Evolutionary conservation across 2,329 filamentous ascomycete genomes (phyloP).

Genomic region (Westerdykella sp.): DNA sequence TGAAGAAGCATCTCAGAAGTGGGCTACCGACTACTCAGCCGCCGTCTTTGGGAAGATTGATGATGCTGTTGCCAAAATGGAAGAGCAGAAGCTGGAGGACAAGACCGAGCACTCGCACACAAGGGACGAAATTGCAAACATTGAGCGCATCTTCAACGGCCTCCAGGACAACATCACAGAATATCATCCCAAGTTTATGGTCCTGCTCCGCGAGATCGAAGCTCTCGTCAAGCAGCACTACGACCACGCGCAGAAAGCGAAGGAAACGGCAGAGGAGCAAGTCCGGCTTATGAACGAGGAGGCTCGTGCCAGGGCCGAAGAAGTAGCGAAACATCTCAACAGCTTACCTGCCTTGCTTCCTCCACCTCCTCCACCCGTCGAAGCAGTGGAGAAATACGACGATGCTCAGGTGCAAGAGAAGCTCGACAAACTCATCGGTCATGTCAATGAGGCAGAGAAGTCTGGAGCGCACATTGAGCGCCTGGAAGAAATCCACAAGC

Average conservation of each 20-base stretch:
- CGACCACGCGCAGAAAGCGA: conserved; percentile 68
- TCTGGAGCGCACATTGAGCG: conserved; percentile 71
- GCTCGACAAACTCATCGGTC: conserved; percentile 50
- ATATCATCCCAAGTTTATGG: conserved; percentile 81
- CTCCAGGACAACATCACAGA: conserved; percentile 75
- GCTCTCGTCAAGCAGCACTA: conserved; percentile 78
- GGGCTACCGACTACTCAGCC: conserved; percentile 74
- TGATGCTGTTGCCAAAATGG: conserved; percentile 66
- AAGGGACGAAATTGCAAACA: conserved; percentile 71
- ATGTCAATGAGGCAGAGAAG: conserved; percentile 58
- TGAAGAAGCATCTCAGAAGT: conserved; percentile 76
- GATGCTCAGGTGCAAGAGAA: conserved; percentile 54
- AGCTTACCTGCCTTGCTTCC: conserved; percentile 43
- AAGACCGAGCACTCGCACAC: conserved; percentile 79
- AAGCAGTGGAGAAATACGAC: conserved; percentile 43
- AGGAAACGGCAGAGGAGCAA: conserved; percentile 41
- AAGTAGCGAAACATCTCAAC: conserved; percentile 37
- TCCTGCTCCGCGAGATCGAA: conserved; percentile 80
- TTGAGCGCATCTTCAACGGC: conserved; percentile 64
- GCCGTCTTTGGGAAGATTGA: conserved; percentile 80
- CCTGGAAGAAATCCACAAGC: conserved; percentile 80
- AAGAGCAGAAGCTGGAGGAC: conserved; percentile 66
- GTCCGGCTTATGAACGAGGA: conserved; percentile 40
- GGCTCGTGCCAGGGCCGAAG: conserved; percentile 38
- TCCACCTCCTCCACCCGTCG: conserved; percentile 29